Conservation (phyloP, 208 protist genomes). For the Leishmania turanica region DNA sequence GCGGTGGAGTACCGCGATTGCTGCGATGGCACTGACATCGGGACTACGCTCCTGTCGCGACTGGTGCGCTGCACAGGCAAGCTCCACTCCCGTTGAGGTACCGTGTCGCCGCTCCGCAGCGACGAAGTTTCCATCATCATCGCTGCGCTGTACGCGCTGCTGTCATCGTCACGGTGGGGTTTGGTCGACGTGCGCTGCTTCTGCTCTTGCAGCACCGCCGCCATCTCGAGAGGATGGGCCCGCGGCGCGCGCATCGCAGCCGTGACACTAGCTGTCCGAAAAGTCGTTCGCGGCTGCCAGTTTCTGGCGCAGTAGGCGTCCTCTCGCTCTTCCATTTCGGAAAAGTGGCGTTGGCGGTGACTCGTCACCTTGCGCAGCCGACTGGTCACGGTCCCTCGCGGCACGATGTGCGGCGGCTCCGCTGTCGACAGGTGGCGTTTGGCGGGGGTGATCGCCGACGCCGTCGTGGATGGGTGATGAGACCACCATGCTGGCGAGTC, state of each 20-base stretch:
- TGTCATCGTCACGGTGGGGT: background rate
- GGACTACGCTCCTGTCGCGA: background rate
- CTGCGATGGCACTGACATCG: background rate
- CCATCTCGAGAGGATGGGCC: background rate
- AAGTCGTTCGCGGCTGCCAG: conserved; percentile 4
- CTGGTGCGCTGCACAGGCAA: background rate
- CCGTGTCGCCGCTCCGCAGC: background rate
- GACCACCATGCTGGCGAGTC: background rate
- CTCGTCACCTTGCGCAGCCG: conserved; percentile 14
- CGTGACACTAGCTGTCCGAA: conserved; percentile 3
- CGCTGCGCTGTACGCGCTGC: background rate
- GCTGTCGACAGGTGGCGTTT: conserved; percentile 8
- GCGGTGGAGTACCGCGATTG: background rate
- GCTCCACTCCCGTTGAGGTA: background rate
- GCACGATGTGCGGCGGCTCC: conserved; percentile 10
- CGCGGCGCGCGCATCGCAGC: background rate
- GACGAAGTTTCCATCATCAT: background rate
- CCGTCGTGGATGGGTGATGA: background rate
- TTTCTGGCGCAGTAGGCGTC: background rate
- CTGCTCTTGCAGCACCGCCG: background rate
- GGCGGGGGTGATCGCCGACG: background rate
- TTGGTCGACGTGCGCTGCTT: background rate
- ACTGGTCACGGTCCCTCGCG: conserved; percentile 19
- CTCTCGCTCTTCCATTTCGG: conserved; percentile 9
- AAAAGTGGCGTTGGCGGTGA: conserved; percentile 15